Evolutionary conservation across 2,329 filamentous ascomycete species (phyloP), one percentile per base, ranked within the genome.

Genomic region (Eutypella sp.): DNA sequence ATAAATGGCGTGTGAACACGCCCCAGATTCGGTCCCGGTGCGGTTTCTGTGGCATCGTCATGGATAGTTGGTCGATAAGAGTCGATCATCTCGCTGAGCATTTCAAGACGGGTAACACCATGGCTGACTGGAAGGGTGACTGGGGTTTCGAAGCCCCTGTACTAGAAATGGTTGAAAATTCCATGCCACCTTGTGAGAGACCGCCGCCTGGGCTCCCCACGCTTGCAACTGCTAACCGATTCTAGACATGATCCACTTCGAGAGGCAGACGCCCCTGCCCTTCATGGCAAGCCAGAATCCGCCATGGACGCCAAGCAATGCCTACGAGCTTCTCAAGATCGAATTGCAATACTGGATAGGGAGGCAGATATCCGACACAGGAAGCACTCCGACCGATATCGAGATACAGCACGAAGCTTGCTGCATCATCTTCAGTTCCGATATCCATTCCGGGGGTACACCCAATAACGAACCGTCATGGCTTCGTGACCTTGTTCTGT

Each of bases 61-160:
- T 84, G 69, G 76, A 79, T 54, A 80, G 74, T 38, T 85, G 81
- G 81, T 73, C 72, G 9, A 69, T 74, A 45, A 71, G 81, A 58
- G 70, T 78, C 15, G 81, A 84, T 55, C 81, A 85, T 57, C 65
- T 84, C 33, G 81, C 81, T n/a, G 79, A 83, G 52, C 81, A 84
- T 63, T 85, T 84, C 69, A 84, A 82, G 65, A 76, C 72, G 22
- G 80, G 81, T 66, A 77, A 75, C 52, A 79, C 76, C 57, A 85
- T 85, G 81, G 78, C 76, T 51, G 78, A 84, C 63, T 85, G 81
- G 81, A 81, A 82, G 71, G 81, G 81, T 68, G 81, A 82, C 64
- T 84, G 81, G 80, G 81, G 81, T 71, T 84, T 85, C 51, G 81
- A 84, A 45, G 67, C 69, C 23, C 74, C 78, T 29, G 74, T 84